A percentile compares a stretch with the other conserved stretches of the same genome.
phyloP scores from a whole-genome alignment of 2,329 filamentous ascomycete genomes.

The Penicillium sp. region DNA sequence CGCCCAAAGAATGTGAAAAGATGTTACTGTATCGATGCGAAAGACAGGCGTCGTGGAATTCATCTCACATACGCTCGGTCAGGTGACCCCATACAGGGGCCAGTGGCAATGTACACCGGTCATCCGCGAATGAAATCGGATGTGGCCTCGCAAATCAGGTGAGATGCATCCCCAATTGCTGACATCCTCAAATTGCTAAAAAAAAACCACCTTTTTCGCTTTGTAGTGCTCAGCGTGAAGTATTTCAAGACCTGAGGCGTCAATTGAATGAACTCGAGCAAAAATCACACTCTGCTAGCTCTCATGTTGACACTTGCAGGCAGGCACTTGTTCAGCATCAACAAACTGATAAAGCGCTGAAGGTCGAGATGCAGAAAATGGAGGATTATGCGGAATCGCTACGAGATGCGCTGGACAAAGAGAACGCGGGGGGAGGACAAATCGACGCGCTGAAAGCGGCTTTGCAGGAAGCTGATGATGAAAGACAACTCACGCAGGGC shows the following conservation, averaged over 20 bases:
- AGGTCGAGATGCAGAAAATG: conserved; percentile 56
- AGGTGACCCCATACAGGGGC: conserved; percentile 51
- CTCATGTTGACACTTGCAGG: conserved; percentile 51
- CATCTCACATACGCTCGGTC: conserved; percentile 54
- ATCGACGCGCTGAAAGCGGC: conserved; percentile 59
- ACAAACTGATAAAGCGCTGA: conserved; percentile 49
- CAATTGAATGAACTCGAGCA: conserved; percentile 55
- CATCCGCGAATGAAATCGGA: conserved; percentile 77
- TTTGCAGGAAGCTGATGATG: conserved; percentile 57
- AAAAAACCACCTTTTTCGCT: too few species aligned
- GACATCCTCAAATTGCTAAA: too few species aligned
- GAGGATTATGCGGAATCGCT: conserved; percentile 64
- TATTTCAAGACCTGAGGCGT: conserved; percentile 52
- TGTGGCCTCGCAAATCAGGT: conserved; percentile 63
- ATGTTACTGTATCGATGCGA: conserved; percentile 62
- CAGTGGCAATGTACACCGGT: conserved; percentile 53
- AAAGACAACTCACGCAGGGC: conserved; percentile 42
- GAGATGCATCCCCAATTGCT: conserved; percentile 8
- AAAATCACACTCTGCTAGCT: conserved; percentile 49
- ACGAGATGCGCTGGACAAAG: conserved; percentile 61
- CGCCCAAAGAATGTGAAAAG: conserved; percentile 68
- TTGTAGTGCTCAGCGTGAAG: conserved; percentile 46
- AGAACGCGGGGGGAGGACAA: conserved; percentile 62
- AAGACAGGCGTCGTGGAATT: conserved; percentile 61
- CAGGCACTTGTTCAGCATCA: conserved; percentile 52